Evolutionary conservation across 805 yeast genomes (phyloP), one percentile per base, ranked within the genome.

Genomic region (Myxozyma neotropica): DNA sequence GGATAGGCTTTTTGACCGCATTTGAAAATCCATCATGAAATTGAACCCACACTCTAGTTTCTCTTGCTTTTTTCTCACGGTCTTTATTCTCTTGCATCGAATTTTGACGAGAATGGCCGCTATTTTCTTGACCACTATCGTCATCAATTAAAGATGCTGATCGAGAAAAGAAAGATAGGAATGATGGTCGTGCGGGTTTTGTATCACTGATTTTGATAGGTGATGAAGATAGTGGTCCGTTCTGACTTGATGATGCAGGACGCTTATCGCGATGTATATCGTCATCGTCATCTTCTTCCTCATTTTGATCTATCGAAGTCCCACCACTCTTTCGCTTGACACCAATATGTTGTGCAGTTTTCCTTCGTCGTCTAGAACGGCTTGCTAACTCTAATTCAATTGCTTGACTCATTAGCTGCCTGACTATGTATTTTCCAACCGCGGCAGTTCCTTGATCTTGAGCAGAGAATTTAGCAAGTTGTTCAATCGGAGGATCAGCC

Each of bases 11-110:
- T 44, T 92, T 74, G 3, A 90, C 96, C 0, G 96, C 96, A 72
- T 89, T 86, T 10, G 94, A 86, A 70, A 85, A 90, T 1, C 96
- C 96, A 72, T 89, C 96, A 65, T 89, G 88, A 69, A 86, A 89
- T 70, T 87, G 89, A 15, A 90, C 86, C 96, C 96, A 90, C 52
- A 82, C 78, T 67, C 47, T 49, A 10, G 75, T 51, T 24, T 59
- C 59, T 36, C 58, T 66, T n/a, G 48, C 55, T 31, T 15, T 21
- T 23, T 24, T 39, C 44, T 38, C 15, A 24, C 29, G 23, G 12
- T 57, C 59, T 36, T 26, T 29, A 42, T 23, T 29, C n/a, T 31
- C 56, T 23, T 55, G 59, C 38, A 17, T n/a, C 6, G 63, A 59
- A 12, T 26, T 21, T 46, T 23, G 57, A 4, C 57, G 49, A 5